Evolutionary conservation across 2,329 filamentous ascomycete species (phyloP).

Genomic region (Aspergillus felis): DNA sequence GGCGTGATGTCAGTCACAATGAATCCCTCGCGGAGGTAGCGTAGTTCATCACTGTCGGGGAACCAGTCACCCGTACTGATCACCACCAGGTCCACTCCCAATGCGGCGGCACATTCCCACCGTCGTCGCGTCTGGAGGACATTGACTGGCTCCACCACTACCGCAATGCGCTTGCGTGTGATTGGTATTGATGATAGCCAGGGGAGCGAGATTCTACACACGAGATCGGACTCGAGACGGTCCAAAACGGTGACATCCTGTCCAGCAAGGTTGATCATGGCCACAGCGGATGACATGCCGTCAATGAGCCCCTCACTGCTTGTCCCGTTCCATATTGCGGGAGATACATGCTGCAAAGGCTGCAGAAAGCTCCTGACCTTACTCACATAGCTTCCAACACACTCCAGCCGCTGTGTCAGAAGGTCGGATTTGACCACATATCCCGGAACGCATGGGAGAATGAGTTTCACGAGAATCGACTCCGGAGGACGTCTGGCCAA

Average conservation of each 20-base stretch:
- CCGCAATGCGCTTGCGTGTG: not conserved
- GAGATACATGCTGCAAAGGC: not conserved
- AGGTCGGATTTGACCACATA: not conserved
- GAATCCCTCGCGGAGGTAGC: not conserved
- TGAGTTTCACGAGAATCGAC: not conserved
- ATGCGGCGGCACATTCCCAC: not conserved
- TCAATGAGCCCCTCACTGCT: not conserved
- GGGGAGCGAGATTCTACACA: not conserved
- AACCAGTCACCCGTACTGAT: not conserved
- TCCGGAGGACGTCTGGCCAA: not conserved
- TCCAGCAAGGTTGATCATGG: not conserved
- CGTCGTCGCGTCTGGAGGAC: not conserved
- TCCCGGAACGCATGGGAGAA: not conserved
- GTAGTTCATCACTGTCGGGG: not conserved
- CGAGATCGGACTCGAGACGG: not conserved
- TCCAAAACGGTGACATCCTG: not conserved
- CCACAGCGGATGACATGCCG: not conserved
- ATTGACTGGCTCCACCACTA: not conserved
- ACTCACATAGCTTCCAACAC: not conserved
- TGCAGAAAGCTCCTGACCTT: not conserved
- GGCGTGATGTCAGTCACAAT: not conserved
- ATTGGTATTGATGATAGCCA: not conserved
- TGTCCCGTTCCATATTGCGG: not conserved
- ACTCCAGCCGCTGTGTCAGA: not conserved
- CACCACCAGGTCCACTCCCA: not conserved